These are phyloP conservation scores for Ceratocystis ficicola DNA, from an alignment of 2,329 filamentous ascomycete species.

Conservation along the genomic window DNA sequence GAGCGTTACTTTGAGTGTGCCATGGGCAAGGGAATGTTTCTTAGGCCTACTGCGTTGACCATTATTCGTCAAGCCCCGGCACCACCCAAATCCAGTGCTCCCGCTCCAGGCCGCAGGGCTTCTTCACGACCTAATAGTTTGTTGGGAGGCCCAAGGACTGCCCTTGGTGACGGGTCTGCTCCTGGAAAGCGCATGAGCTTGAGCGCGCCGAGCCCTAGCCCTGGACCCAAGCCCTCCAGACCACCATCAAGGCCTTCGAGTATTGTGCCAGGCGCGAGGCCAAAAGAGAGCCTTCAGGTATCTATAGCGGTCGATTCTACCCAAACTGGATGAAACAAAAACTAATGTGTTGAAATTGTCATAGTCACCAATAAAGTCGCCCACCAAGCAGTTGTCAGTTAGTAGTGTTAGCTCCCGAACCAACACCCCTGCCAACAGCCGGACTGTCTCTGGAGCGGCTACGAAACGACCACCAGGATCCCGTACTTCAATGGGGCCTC, in stretches of 20 bases:
- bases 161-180: conserved; percentile 21
- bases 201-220: conserved; percentile 61
- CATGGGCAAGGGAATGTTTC: conserved; percentile 70
- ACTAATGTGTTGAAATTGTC: conserved; percentile 11
- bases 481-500: conserved; percentile 57
- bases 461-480: conserved; percentile 33
- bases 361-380: conserved; percentile 66
- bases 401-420: conserved; percentile 51
- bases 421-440: conserved; percentile 48
- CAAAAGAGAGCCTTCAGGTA: conserved; percentile 16
- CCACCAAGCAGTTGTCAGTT: conserved; percentile 51
- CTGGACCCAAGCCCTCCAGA: conserved; percentile 45
- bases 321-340: not conserved
- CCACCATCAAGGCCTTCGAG: conserved; percentile 35
- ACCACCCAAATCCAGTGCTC: conserved; percentile 28
- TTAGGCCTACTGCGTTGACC: conserved; percentile 58
- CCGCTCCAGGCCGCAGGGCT: conserved; percentile 29
- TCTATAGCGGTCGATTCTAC: conserved; percentile 3
- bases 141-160: conserved; percentile 28
- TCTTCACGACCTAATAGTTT: conserved; percentile 40
- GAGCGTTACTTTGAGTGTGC: conserved; percentile 78
- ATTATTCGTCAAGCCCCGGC: conserved; percentile 41
- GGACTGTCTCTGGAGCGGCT: conserved; percentile 23
- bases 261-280: conserved; percentile 28
- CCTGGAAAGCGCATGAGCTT: conserved; percentile 44